Evolutionary conservation across 73 alveolate species (phyloP).

Genomic region (Paramecium octaurelia): DNA sequence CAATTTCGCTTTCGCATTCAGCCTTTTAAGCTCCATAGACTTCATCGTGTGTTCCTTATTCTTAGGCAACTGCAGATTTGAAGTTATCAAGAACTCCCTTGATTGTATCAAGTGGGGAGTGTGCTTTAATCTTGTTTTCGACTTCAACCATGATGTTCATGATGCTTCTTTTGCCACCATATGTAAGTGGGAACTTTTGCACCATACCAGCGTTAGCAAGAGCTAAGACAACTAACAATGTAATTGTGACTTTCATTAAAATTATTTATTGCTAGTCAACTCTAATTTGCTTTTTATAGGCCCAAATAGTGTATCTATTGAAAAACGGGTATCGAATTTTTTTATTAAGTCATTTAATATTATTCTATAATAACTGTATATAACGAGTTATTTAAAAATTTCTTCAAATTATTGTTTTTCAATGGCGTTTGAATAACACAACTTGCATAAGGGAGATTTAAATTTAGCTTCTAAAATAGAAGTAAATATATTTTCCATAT

Average conservation of each 20-base stretch:
- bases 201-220: constrained; percentile 44
- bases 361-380: not conserved
- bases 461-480: not conserved
- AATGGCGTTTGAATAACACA: not conserved
- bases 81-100: constrained; percentile 21
- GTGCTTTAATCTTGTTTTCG: constrained; percentile 29
- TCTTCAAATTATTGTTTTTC: not conserved
- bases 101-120: constrained; percentile 42
- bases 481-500: not conserved
- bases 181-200: not conserved
- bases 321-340: not conserved
- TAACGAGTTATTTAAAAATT: not conserved
- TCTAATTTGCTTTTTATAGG: not conserved
- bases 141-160: constrained; percentile 47
- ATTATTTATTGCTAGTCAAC: not conserved
- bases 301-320: not conserved
- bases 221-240: constrained; percentile 29
- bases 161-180: constrained; percentile 20
- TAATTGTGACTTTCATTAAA: not conserved
- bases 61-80: constrained; percentile 13
- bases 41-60: constrained; percentile 43
- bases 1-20: constrained; percentile 40
- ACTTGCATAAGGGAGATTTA: not conserved
- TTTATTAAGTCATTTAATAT: not conserved
- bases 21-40: constrained; percentile 22